Evolutionary conservation across 495 filamentous ascomycete species (phyloP).

Genomic region (Tuber calosporum): DNA sequence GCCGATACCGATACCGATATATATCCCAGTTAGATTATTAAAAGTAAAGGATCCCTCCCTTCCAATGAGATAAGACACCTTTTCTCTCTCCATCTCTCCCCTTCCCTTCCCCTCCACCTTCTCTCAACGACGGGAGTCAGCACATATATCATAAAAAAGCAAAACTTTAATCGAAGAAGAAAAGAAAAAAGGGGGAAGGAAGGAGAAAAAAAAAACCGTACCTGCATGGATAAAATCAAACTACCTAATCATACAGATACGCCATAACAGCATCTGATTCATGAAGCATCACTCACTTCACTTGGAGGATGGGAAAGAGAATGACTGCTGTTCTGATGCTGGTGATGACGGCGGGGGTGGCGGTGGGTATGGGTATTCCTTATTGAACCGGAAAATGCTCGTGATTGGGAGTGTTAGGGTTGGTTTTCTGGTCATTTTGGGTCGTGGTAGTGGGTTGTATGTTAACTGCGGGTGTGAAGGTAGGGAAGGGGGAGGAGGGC

Average conservation of each 20-base stretch:
- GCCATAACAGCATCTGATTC: neutral
- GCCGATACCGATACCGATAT: neutral
- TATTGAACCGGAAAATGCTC: conserved; percentile 18
- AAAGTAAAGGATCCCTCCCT: neutral
- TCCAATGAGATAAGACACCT: neutral
- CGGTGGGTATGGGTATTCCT: conserved; percentile 26
- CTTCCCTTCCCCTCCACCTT: neutral
- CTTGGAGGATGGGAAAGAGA: conserved; percentile 15
- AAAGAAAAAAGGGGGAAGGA: too few relatives aligned
- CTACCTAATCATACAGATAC: neutral
- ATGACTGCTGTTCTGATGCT: conserved; percentile 20
- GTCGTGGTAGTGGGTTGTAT: neutral
- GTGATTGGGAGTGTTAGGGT: neutral
- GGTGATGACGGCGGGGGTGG: conserved; percentile 30
- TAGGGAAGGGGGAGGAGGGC: neutral
- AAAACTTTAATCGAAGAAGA: neutral
- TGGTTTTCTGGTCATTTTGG: neutral
- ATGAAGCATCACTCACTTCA: conserved; percentile 7
- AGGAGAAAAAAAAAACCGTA: neutral
- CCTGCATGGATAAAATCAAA: neutral
- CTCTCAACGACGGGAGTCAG: neutral
- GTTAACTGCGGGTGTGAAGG: neutral
- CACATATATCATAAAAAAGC: neutral
- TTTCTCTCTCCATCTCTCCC: neutral
- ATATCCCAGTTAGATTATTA: neutral